A percentile compares a stretch with the other conserved stretches of the same genome.
Conservation (phyloP, 78 protist species). For the Planoprotostelium fungivorum region DNA sequence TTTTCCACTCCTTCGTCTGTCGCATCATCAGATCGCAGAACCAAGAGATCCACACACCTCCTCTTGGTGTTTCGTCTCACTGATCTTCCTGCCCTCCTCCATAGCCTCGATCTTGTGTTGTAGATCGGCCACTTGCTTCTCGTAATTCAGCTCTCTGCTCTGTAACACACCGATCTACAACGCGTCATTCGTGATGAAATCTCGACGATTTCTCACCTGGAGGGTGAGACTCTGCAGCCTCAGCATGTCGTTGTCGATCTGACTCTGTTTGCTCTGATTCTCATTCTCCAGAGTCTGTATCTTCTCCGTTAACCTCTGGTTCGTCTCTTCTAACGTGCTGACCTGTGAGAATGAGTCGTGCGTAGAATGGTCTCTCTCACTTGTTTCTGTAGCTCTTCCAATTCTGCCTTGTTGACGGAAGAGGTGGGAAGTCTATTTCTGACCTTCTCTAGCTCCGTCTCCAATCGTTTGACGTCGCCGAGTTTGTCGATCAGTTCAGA, state of each 20-base stretch:
- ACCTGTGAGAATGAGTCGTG: neutral
- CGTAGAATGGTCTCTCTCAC: neutral
- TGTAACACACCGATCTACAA: neutral
- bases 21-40: neutral
- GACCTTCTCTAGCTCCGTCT: neutral
- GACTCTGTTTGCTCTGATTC: neutral
- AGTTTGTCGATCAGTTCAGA: neutral
- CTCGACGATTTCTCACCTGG: neutral
- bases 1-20: neutral
- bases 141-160: neutral
- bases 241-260: neutral
- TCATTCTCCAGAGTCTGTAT: neutral
- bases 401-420: neutral
- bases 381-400: neutral
- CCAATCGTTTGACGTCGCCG: neutral
- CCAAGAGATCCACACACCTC: neutral
- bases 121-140: neutral
- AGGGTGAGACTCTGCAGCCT: neutral
- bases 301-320: neutral
- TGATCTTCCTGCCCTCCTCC: neutral
- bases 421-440: neutral
- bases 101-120: neutral
- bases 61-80: neutral
- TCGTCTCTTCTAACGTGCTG: neutral
- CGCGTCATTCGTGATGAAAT: neutral